These are phyloP conservation scores for Saururus chinensis DNA, from an alignment of 164 flowering plant species.

Conservation along the genomic window DNA sequence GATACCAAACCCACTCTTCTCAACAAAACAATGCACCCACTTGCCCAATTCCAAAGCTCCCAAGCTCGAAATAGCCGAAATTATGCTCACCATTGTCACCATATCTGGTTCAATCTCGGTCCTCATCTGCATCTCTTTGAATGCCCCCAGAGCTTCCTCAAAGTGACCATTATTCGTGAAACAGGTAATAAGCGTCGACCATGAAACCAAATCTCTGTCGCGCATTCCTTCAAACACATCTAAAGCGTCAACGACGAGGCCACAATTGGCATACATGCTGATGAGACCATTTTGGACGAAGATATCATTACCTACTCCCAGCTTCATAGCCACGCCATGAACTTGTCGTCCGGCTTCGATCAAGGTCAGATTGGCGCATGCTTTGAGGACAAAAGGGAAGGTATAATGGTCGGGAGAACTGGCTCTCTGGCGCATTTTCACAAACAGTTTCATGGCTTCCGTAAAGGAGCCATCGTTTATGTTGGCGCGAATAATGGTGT, in stretches of 20 bases:
- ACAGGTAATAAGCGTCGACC: slow-evolving; percentile 22
- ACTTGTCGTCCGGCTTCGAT: slow-evolving; percentile 13
- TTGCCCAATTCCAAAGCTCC: slow-evolving; percentile 25
- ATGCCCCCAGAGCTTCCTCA: slow-evolving; percentile 20
- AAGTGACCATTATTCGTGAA: slow-evolving; percentile 18
- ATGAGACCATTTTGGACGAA: slow-evolving; percentile 20
- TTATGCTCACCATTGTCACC: slow-evolving; percentile 20
- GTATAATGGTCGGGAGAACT: slow-evolving; percentile 22
- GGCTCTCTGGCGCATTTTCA: slow-evolving; percentile 9
- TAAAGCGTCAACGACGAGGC: slow-evolving; percentile 2
- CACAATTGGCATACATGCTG: slow-evolving; percentile 28
- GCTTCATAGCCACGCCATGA: slow-evolving; percentile 14
- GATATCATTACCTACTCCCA: slow-evolving; percentile 9
- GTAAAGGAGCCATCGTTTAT: slow-evolving; percentile 7
- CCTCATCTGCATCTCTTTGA: slow-evolving; percentile 24
- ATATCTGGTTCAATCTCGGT: slow-evolving; percentile 22
- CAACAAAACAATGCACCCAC: slow-evolving; percentile 18
- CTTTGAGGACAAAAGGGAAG: slow-evolving; percentile 23
- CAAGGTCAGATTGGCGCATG: too few species aligned
- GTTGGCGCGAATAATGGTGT: slow-evolving; percentile 16
- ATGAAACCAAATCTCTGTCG: slow-evolving; percentile 18
- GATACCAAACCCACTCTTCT: slow-evolving; percentile 17
- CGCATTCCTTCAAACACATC: slow-evolving; percentile 19
- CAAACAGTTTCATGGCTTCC: slow-evolving; percentile 6
- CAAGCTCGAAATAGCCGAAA: slow-evolving; percentile 22